Percentiles rank a stretch among this genome's conserved stretches.
These are phyloP conservation scores for Thoreauomyces humboldtii DNA, from an alignment of 192 early-diverging fungal species.

Conservation along the genomic window DNA sequence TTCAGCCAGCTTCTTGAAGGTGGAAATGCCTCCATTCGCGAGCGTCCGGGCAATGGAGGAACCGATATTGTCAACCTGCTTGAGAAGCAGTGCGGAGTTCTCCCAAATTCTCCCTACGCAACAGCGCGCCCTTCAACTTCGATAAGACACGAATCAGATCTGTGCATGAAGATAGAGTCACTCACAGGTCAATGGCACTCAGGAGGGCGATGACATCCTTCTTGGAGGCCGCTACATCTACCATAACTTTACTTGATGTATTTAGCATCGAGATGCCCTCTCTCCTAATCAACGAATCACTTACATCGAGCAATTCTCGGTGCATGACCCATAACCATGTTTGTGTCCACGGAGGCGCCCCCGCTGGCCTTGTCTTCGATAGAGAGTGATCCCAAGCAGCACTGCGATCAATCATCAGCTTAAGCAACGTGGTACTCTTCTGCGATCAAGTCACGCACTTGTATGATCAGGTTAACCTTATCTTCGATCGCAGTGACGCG, in stretches of 20 bases:
- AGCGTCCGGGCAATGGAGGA: constrained; percentile 47
- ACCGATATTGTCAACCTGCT: constrained; percentile 62
- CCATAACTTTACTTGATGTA: constrained; percentile 20
- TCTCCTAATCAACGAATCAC: no score
- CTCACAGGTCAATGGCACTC: constrained; percentile 40
- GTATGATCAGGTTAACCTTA: constrained; percentile 54
- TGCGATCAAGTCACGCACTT: constrained; percentile 28
- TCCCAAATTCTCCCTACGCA: constrained; percentile 47
- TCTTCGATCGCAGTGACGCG: constrained; percentile 34
- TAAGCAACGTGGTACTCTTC: no score
- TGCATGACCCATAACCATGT: constrained; percentile 29
- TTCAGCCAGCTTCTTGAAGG: constrained; percentile 37
- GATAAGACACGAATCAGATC: no score
- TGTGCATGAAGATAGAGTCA: background rate
- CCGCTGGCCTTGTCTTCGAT: constrained; percentile 30
- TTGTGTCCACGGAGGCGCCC: constrained; percentile 21
- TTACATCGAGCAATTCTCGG: constrained; percentile 36
- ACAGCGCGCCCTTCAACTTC: no score
- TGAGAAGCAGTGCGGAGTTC: constrained; percentile 39
- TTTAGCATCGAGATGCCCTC: background rate
- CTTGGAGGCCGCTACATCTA: constrained; percentile 31
- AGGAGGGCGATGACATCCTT: constrained; percentile 24
- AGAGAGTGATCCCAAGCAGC: constrained; percentile 31
- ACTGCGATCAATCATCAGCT: no score
- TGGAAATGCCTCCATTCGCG: constrained; percentile 43